Percentiles rank a stretch among this genome's conserved stretches.
Conservation (phyloP, 2,329 filamentous ascomycete genomes). For the Daldinia eschscholtzii region DNA sequence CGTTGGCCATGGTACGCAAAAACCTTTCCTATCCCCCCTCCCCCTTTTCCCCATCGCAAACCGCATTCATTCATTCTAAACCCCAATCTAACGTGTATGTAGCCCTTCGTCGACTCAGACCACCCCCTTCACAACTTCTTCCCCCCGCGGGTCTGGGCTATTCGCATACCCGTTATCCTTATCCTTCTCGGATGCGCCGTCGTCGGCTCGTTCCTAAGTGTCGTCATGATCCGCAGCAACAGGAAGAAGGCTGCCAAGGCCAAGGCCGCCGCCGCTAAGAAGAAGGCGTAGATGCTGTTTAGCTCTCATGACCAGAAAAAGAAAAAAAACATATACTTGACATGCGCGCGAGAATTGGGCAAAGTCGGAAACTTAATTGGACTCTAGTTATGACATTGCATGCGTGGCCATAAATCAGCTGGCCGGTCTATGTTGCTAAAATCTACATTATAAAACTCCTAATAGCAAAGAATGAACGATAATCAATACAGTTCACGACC, state of each 20-base stretch:
- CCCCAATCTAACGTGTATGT: conserved; percentile 17
- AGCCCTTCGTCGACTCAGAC: conserved; percentile 97
- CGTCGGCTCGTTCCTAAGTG: conserved; percentile 93
- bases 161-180: conserved; percentile 97
- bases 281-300: conserved; percentile 76
- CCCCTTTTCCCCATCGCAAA: neutral
- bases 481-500: conserved; percentile 9
- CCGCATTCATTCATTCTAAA: conserved; percentile 25
- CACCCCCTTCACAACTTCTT: conserved; percentile 96
- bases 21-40: conserved; percentile 4
- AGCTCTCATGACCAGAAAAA: neutral
- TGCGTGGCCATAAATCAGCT: neutral
- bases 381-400: conserved; percentile 6
- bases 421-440: conserved; percentile 12
- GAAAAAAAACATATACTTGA: neutral
- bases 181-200: conserved; percentile 92
- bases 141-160: conserved; percentile 97
- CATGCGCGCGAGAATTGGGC: conserved; percentile 7
- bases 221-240: conserved; percentile 99
- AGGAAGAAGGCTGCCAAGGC: conserved; percentile 96
- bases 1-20: conserved; percentile 86
- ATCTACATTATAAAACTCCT: neutral
- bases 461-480: conserved; percentile 16
- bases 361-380: neutral
- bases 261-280: conserved; percentile 80